phyloP scores from a whole-genome alignment of 352 stramenopile genomes.

The Thraustochytrium striatum region DNA sequence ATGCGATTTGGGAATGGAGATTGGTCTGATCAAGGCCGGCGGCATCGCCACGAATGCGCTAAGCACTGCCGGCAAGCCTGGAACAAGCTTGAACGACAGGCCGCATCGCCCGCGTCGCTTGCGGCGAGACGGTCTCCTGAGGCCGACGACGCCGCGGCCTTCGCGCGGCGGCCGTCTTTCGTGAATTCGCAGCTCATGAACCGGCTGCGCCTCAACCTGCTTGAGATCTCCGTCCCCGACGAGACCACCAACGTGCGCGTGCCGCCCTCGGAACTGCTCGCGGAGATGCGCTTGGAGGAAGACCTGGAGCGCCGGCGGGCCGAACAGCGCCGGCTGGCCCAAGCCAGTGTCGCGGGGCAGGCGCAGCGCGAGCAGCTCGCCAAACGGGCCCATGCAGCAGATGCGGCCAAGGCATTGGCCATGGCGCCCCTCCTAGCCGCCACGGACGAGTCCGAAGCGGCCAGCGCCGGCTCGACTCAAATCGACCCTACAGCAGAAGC shows the following conservation, averaged over 20 bases:
- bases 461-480: too few relatives aligned
- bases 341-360: too few relatives aligned
- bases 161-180: not conserved
- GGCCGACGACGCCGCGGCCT: not conserved
- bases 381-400: too few relatives aligned
- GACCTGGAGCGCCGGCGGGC: too few relatives aligned
- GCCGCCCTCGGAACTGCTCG: not conserved
- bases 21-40: too few relatives aligned
- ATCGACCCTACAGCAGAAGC: too few relatives aligned
- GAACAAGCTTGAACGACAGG: not conserved
- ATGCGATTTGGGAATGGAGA: too few relatives aligned
- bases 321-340: too few relatives aligned
- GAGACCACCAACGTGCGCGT: not conserved
- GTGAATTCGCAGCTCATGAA: not conserved
- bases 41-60: not conserved
- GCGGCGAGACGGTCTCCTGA: not conserved
- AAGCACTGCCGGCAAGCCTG: not conserved
- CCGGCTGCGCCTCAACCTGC: not conserved
- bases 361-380: too few relatives aligned
- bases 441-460: too few relatives aligned
- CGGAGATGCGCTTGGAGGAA: not conserved
- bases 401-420: too few relatives aligned
- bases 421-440: too few relatives aligned
- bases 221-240: constrained; percentile 5
- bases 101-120: not conserved